Evolutionary conservation across 2,329 filamentous ascomycete genomes (phyloP).

Genomic region (Pseudogymnoascus destructans): DNA sequence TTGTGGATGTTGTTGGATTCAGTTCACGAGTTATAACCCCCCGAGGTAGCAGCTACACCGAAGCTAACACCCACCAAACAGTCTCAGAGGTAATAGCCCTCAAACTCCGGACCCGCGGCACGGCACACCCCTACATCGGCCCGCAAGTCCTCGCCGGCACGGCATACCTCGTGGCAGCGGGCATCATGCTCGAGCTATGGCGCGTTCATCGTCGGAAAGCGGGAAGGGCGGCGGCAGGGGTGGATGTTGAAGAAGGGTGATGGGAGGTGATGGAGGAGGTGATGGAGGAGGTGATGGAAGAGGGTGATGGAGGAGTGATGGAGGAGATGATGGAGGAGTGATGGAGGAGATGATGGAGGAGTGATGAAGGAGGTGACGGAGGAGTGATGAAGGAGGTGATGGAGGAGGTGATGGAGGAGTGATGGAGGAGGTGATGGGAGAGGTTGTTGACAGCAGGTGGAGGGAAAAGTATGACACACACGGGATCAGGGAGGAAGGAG

Average conservation of each 20-base stretch:
- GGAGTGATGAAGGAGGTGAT: neutral
- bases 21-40: neutral
- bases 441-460: neutral
- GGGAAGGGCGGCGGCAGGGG: neutral
- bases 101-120: slow-evolving; percentile 25
- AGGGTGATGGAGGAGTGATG: neutral
- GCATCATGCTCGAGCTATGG: slow-evolving; percentile 24
- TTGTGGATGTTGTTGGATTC: neutral
- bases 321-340: neutral
- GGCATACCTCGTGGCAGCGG: slow-evolving; percentile 26
- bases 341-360: neutral
- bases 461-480: neutral
- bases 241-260: neutral
- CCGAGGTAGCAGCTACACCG: too few species aligned
- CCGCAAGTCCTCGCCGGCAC: slow-evolving; percentile 29
- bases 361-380: neutral
- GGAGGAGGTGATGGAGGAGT: neutral
- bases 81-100: slow-evolving; percentile 31
- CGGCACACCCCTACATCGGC: slow-evolving; percentile 26
- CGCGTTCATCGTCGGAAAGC: neutral
- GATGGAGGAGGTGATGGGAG: too few species aligned
- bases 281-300: neutral
- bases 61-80: slow-evolving; percentile 6
- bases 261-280: neutral
- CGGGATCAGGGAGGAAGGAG: neutral